Percentiles rank a stretch among this genome's conserved stretches.
phyloP scores from a whole-genome alignment of 129 eudicot genomes.

The Helianthus tuberosus region DNA sequence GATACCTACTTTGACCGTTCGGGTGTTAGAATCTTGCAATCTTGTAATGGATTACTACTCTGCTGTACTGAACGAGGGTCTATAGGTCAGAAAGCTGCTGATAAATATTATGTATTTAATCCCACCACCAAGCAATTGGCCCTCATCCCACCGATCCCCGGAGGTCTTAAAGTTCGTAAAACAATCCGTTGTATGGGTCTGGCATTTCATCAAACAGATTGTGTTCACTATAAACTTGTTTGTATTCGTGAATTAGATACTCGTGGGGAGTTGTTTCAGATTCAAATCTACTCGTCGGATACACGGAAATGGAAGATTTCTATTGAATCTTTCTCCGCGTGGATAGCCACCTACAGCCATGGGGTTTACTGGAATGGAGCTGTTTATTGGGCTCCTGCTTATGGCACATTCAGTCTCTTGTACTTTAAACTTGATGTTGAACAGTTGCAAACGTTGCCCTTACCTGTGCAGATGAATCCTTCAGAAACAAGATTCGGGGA shows the following conservation, averaged over 20 bases:
- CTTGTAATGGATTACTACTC: not conserved
- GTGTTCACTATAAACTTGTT: no score
- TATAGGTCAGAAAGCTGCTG: no score
- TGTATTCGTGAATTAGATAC: no score
- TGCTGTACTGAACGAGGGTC: no score
- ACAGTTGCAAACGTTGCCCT: not conserved
- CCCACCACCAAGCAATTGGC: not conserved
- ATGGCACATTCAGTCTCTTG: not conserved
- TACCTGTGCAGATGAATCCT: no score
- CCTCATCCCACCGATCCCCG: not conserved
- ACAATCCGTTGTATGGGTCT: no score
- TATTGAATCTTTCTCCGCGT: not conserved
- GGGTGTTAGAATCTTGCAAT: not conserved
- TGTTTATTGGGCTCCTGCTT: not conserved
- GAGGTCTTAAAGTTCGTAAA: no score
- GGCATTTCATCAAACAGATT: no score
- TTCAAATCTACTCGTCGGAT: not conserved
- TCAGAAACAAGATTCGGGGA: no score
- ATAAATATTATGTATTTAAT: not conserved
- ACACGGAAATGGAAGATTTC: conserved; percentile 6
- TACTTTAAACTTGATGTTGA: not conserved
- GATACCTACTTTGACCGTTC: not conserved
- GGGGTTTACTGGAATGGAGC: not conserved
- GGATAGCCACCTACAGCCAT: no score
- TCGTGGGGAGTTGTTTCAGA: not conserved